These are phyloP conservation scores for Phialemoniopsis sp. DNA, from an alignment of 2,329 filamentous ascomycete species.

Conservation along the genomic window DNA sequence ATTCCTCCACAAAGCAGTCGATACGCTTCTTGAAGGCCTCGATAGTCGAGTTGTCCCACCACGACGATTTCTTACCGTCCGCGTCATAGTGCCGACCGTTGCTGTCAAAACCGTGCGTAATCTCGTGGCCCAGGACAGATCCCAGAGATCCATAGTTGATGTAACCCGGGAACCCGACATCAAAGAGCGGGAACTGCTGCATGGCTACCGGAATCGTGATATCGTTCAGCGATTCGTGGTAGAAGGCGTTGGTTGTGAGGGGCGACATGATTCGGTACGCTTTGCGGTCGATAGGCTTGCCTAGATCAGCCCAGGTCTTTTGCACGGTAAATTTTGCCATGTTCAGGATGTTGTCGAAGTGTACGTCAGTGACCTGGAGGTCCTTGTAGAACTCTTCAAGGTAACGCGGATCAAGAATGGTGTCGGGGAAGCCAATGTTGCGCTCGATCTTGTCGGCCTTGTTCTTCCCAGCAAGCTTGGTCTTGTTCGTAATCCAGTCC, in stretches of 20 bases:
- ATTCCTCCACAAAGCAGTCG: slow-evolving; percentile 60
- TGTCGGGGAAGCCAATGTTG: too few relatives aligned
- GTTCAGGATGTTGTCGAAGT: slow-evolving; percentile 51
- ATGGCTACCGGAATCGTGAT: slow-evolving; percentile 65
- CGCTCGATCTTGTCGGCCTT: too few relatives aligned
- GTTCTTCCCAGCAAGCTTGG: too few relatives aligned
- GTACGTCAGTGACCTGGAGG: too few relatives aligned
- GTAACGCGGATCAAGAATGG: too few relatives aligned
- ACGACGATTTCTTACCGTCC: slow-evolving; percentile 58
- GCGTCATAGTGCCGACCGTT: slow-evolving; percentile 60
- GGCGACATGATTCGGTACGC: slow-evolving; percentile 59
- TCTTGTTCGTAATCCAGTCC: too few relatives aligned
- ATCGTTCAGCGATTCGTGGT: slow-evolving; percentile 58
- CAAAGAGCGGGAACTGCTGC: slow-evolving; percentile 61
- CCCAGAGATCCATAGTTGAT: slow-evolving; percentile 59
- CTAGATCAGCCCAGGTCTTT: slow-evolving; percentile 49
- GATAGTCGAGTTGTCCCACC: slow-evolving; percentile 60
- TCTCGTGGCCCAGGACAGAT: slow-evolving; percentile 58
- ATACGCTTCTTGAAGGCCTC: slow-evolving; percentile 52
- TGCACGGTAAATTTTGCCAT: slow-evolving; percentile 40
- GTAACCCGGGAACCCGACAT: slow-evolving; percentile 47
- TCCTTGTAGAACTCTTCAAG: too few relatives aligned
- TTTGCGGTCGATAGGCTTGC: slow-evolving; percentile 55
- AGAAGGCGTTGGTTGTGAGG: slow-evolving; percentile 59
- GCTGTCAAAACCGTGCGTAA: slow-evolving; percentile 64